Conservation (phyloP, 2,329 filamentous ascomycete genomes). For the Lachnellula hyalina region DNA sequence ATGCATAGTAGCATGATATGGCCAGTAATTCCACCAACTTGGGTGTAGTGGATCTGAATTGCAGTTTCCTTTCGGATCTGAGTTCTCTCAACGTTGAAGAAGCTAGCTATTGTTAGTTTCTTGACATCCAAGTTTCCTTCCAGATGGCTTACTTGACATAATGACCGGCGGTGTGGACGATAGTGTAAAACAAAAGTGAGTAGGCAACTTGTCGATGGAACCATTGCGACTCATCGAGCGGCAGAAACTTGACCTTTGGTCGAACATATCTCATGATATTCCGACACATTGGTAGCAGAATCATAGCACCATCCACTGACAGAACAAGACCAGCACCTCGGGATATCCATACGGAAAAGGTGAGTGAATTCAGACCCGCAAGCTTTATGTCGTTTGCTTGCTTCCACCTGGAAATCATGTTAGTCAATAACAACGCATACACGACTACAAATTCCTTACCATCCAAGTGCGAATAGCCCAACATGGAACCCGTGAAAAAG, state of each 20-base stretch:
- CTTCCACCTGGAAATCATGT: constrained; percentile 59
- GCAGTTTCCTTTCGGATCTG: constrained; percentile 78
- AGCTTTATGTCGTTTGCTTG: constrained; percentile 65
- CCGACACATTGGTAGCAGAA: constrained; percentile 90
- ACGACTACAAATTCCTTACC: constrained; percentile 49
- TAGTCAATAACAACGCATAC: background rate
- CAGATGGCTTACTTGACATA: constrained; percentile 78
- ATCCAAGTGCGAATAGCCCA: constrained; percentile 77
- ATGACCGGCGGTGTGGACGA: constrained; percentile 71
- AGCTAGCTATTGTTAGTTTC: constrained; percentile 46
- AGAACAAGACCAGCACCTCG: constrained; percentile 86
- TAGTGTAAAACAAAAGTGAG: constrained; percentile 74
- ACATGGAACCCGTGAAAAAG: constrained; percentile 77
- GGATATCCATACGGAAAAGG: constrained; percentile 92
- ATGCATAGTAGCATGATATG: constrained; percentile 99
- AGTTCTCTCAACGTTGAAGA: constrained; percentile 86
- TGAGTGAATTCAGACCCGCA: constrained; percentile 71
- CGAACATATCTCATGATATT: constrained; percentile 80
- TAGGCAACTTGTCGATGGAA: constrained; percentile 96
- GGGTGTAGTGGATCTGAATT: constrained; percentile 83
- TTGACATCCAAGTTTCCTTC: background rate
- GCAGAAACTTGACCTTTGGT: constrained; percentile 81
- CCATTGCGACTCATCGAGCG: constrained; percentile 95
- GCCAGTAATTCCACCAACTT: constrained; percentile 87
- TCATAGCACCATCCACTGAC: constrained; percentile 77